Evolutionary conservation across 1,284 basidiomycete genomes (phyloP), one percentile per base, ranked within the genome.

Genomic region (Inonotus hispidus): DNA sequence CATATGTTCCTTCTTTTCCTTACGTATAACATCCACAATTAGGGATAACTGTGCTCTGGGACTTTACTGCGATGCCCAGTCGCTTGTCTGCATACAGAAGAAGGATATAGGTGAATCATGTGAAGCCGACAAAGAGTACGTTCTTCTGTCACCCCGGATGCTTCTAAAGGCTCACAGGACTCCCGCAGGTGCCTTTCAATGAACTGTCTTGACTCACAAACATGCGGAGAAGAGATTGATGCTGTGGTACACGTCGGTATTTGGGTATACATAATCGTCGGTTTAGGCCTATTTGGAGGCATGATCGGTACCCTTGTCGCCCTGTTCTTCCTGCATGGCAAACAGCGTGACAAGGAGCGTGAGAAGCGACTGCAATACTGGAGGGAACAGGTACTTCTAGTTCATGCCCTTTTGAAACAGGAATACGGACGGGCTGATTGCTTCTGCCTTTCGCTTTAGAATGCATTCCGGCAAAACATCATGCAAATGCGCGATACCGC

Each of bases 301-400:
- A 90, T 93, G 78, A 74, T 82, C 61, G 86, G 80, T 32, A 88
- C 87, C 3, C 77, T 93, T 52, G 72, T 82, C 46, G 79, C 79
- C 4, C 76, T 94, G 38, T 92, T 84, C 75, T 77, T 86, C 67
- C 66, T 89, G 11, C 92, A 93, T 69, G 75, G 83, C 29, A 83
- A 83, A 64, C 81, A 87, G 64, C 83, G 91, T 68, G 85, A 87
- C 56, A 74, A 78, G 63, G 90, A 93, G 69, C 85, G 89, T 56
- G 85, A 90, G 74, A 90, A 88, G 73, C 85, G 92, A 66, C 75
- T 86, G 56, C 88, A 92, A 68, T 93, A 94, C 74, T 93, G 92
- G 87, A 85, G 87, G 66, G 92, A 94, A 76, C 90, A 92, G 79
- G 88, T 87, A 60, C 74, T 25, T 19, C 23, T 4, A 13, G 25